Percentiles rank a stretch among this genome's conserved stretches.
Evolutionary conservation across 2,329 filamentous ascomycete species (phyloP).

Genomic region (Hymenoscyphus scutula): DNA sequence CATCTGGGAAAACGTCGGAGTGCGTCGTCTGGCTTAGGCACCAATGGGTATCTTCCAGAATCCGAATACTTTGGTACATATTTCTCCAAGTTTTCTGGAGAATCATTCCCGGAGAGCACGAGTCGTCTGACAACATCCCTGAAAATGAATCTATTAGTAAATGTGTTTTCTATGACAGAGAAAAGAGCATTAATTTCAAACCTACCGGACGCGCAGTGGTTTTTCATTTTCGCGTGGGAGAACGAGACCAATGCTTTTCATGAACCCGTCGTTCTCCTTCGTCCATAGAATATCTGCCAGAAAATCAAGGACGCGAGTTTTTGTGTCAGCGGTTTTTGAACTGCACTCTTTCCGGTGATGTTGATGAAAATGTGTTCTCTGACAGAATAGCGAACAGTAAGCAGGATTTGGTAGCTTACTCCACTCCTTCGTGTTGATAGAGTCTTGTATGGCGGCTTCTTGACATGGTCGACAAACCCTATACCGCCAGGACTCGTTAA

Average conservation of each 20-base stretch:
- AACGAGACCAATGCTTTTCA: neutral
- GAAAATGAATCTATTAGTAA: neutral
- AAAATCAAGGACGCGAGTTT: neutral
- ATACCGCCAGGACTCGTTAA: too few relatives aligned
- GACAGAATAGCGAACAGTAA: too few relatives aligned
- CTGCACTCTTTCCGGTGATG: too few relatives aligned
- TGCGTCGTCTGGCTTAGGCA: neutral
- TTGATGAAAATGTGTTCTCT: too few relatives aligned
- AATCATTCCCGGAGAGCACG: neutral
- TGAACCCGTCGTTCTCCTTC: neutral
- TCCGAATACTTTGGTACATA: neutral
- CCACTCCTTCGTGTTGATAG: too few relatives aligned
- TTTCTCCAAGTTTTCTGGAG: neutral
- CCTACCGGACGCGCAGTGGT: neutral
- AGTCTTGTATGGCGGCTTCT: too few relatives aligned
- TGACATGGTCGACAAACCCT: too few relatives aligned
- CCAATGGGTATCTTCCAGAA: neutral
- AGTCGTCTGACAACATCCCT: neutral
- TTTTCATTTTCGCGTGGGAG: neutral
- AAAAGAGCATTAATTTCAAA: neutral
- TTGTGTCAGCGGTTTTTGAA: too few relatives aligned
- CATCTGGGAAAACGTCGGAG: neutral
- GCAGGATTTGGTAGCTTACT: too few relatives aligned
- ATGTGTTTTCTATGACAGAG: neutral
- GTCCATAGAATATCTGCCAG: neutral